Conservation (phyloP, 192 early-diverging fungal genomes). For the Mycoemilia scoparia region DNA sequence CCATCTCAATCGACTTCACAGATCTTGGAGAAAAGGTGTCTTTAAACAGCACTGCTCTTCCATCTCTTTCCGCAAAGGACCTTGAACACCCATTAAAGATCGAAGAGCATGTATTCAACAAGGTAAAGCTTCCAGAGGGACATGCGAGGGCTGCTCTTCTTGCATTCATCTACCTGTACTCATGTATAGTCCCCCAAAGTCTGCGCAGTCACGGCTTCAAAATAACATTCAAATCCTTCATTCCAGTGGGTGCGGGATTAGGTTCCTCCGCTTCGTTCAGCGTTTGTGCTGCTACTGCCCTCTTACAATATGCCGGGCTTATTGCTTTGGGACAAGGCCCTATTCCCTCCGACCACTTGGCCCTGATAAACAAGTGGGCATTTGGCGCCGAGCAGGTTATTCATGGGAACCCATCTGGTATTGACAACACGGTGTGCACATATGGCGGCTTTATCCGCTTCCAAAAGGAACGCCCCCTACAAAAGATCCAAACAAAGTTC, state of each 20-base stretch:
- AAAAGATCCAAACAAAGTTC: slow-evolving; percentile 31
- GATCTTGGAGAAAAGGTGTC: no score
- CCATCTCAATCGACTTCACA: slow-evolving; percentile 44
- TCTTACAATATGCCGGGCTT: slow-evolving; percentile 40
- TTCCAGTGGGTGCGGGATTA: slow-evolving; percentile 87
- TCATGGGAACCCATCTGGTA: slow-evolving; percentile 86
- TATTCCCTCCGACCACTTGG: slow-evolving; percentile 12
- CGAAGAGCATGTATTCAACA: neutral
- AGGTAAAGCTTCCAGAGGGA: slow-evolving; percentile 2
- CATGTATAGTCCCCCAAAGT: slow-evolving; percentile 12
- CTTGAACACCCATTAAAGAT: slow-evolving; percentile 6
- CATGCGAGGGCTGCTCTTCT: slow-evolving; percentile 32
- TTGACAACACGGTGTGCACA: slow-evolving; percentile 83
- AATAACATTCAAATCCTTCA: slow-evolving; percentile 44
- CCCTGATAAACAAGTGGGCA: slow-evolving; percentile 74
- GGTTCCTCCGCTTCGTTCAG: slow-evolving; percentile 91
- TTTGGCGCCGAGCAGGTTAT: slow-evolving; percentile 85
- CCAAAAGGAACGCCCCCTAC: slow-evolving; percentile 35
- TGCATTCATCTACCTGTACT: slow-evolving; percentile 49
- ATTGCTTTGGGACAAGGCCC: slow-evolving; percentile 5
- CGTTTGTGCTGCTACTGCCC: slow-evolving; percentile 55
- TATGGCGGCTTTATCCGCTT: slow-evolving; percentile 71
- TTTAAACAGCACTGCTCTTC: neutral
- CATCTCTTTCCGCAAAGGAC: no score
- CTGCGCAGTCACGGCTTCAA: slow-evolving; percentile 17